Evolutionary conservation across 1,284 basidiomycete genomes (phyloP), one percentile per base, ranked within the genome.

Genomic region (Ganoderma sinense): DNA sequence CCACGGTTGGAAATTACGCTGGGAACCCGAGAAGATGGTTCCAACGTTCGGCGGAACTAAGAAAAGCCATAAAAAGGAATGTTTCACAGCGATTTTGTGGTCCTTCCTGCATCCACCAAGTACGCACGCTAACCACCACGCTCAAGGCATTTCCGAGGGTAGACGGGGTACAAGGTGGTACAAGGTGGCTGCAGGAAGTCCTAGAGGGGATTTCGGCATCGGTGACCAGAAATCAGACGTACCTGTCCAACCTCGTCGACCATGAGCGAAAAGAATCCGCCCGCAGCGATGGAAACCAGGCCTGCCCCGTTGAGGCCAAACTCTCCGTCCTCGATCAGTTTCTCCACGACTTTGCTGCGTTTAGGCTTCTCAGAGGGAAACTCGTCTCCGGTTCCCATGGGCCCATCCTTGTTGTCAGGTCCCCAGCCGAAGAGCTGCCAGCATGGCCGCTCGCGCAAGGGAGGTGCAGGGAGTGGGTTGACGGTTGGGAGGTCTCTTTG

Each of bases 211-310:
- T 1, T 1, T 33, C 11, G 11, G 45, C 43, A 51, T 23, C 2
- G 13, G 39, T 7, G 43, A 51, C 31, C 59, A 33, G 56, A 69
- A 69, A 67, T 61, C 45, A 62, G 64, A 87, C 92, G 79, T 77
- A 96, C 94, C 58, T 89, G 90, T 71, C 96, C 96, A 68, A 87
- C 89, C 77, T 94, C 93, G 78, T 97, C 95, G 41, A 96, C 84
- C 74, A 94, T 90, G 55, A 97, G 83, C 13, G 91, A 92, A 79
- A 97, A 95, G 82, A 97, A 86, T 13, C 95, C 96, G 64, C 95
- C 96, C 31, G 89, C 91, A 62, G 88, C 89, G 64, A 96, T 81
- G 20, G 86, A 83, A 78, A 95, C 94, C 41, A 96, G 83, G 11
- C 95, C 96, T 48, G 89, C 88, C 36, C 88, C 88, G 66, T 85